These are phyloP conservation scores for Pochonia chlamydosporia DNA, from an alignment of 2,329 filamentous ascomycete species.

Conservation along the genomic window DNA sequence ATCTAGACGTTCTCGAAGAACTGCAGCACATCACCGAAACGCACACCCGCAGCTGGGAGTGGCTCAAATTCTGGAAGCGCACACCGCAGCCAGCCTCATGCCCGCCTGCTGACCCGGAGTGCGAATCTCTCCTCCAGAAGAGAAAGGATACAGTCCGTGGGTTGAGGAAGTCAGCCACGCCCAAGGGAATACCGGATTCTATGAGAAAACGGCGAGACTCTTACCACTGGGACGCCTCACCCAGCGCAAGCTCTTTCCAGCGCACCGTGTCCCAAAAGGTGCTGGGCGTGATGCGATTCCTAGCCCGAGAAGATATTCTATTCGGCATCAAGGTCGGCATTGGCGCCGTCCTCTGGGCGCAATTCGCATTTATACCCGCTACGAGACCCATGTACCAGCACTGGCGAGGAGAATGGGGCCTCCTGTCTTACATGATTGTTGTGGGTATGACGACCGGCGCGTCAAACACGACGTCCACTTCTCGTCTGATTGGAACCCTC, in stretches of 20 bases:
- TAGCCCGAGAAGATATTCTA: constrained; percentile 52
- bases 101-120: constrained; percentile 33
- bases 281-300: constrained; percentile 39
- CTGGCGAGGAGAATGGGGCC: constrained; percentile 95
- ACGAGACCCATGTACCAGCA: constrained; percentile 76
- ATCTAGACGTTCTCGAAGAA: constrained; percentile 79
- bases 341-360: constrained; percentile 81
- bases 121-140: constrained; percentile 32
- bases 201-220: constrained; percentile 48
- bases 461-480: constrained; percentile 84
- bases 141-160: constrained; percentile 32
- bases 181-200: constrained; percentile 48
- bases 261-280: constrained; percentile 39
- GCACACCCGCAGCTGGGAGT: constrained; percentile 67
- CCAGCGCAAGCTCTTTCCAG: constrained; percentile 37
- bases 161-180: constrained; percentile 47
- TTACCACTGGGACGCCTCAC: constrained; percentile 51
- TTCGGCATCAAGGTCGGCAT: constrained; percentile 93
- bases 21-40: constrained; percentile 66
- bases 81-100: background rate
- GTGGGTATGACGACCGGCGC: constrained; percentile 97
- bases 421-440: constrained; percentile 96
- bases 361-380: constrained; percentile 75
- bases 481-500: constrained; percentile 81
- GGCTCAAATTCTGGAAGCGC: constrained; percentile 72